Conservation (phyloP, 768 basidiomycete species). For the Baorangia bicolor region DNA sequence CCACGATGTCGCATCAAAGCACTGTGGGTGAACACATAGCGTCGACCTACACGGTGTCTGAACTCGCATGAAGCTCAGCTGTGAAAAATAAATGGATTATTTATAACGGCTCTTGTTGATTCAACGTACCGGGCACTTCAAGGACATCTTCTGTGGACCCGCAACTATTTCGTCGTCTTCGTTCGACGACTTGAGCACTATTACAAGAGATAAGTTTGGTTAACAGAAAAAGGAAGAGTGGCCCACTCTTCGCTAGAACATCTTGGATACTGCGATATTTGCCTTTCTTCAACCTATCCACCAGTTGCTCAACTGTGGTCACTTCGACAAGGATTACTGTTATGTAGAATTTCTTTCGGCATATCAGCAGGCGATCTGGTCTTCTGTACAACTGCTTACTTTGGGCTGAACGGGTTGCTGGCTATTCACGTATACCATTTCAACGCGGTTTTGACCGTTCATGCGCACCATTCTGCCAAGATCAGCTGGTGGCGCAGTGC, state of each 20-base stretch:
- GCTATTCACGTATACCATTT: constrained; percentile 90
- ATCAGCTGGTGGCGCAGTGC: constrained; percentile 90
- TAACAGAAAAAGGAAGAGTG: background rate
- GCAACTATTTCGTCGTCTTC: constrained; percentile 93
- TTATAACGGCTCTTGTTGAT: background rate
- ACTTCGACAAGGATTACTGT: constrained; percentile 82
- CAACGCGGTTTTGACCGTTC: constrained; percentile 60
- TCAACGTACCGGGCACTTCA: constrained; percentile 86
- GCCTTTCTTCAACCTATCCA: constrained; percentile 66
- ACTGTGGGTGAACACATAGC: constrained; percentile 88
- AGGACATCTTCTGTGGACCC: constrained; percentile 83
- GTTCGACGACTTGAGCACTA: constrained; percentile 57
- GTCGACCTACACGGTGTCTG: constrained; percentile 80
- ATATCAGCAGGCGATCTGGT: constrained; percentile 6
- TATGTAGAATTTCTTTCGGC: constrained; percentile 90
- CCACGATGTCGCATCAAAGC: constrained; percentile 95
- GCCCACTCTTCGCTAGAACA: constrained; percentile 66
- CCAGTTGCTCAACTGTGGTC: constrained; percentile 66
- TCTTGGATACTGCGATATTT: constrained; percentile 63
- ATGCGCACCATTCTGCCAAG: constrained; percentile 42
- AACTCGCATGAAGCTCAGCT: constrained; percentile 88
- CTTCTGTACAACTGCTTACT: constrained; percentile 39
- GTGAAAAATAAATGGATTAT: constrained; percentile 2
- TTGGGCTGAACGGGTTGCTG: constrained; percentile 73
- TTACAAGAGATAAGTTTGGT: background rate